Evolutionary conservation across 805 yeast species (phyloP).

Genomic region (Candida ipomoeae): DNA sequence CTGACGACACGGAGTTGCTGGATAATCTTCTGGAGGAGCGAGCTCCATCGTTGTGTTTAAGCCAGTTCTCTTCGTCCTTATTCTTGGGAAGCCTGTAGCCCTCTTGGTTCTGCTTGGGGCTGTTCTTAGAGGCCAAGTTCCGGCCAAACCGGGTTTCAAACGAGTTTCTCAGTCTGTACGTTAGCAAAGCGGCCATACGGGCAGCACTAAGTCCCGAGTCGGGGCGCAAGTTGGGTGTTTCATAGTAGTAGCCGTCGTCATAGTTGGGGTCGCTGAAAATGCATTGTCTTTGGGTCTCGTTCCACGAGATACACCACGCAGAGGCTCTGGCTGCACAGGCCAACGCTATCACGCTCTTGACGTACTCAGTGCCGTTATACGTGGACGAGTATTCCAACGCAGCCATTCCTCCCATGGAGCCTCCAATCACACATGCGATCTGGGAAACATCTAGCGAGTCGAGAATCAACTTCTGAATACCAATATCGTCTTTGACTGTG

Average conservation of each 20-base stretch:
- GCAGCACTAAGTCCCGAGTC: slow-evolving; percentile 89
- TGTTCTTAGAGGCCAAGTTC: slow-evolving; percentile 32
- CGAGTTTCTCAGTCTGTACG: slow-evolving; percentile 88
- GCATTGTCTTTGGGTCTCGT: slow-evolving; percentile 95
- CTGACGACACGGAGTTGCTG: slow-evolving; percentile 13
- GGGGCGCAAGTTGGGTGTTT: slow-evolving; percentile 62
- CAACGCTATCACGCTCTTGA: slow-evolving; percentile 67
- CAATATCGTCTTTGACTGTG: slow-evolving; percentile 90
- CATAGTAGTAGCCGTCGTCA: slow-evolving; percentile 78
- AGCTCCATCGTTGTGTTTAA: slow-evolving; percentile 85
- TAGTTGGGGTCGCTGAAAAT: slow-evolving; percentile 94
- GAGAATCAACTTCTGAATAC: slow-evolving; percentile 68
- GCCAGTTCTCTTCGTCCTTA: slow-evolving; percentile 70
- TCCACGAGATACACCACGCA: slow-evolving; percentile 99
- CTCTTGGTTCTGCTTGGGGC: slow-evolving; percentile 13
- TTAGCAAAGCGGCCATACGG: slow-evolving; percentile 91
- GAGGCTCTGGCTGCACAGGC: slow-evolving; percentile 94
- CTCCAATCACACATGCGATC: slow-evolving; percentile 86
- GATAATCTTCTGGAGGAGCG: slow-evolving; percentile 12
- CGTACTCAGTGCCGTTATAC: slow-evolving; percentile 63
- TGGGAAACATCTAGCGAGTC: slow-evolving; percentile 76
- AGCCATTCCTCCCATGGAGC: slow-evolving; percentile 99
- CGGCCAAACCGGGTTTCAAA: slow-evolving; percentile 93
- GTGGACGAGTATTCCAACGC: slow-evolving; percentile 76
- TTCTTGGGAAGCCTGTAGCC: slow-evolving; percentile 41